These are phyloP conservation scores for Nothophoma quercina DNA, from an alignment of 2,329 filamentous ascomycete genomes.

Conservation along the genomic window DNA sequence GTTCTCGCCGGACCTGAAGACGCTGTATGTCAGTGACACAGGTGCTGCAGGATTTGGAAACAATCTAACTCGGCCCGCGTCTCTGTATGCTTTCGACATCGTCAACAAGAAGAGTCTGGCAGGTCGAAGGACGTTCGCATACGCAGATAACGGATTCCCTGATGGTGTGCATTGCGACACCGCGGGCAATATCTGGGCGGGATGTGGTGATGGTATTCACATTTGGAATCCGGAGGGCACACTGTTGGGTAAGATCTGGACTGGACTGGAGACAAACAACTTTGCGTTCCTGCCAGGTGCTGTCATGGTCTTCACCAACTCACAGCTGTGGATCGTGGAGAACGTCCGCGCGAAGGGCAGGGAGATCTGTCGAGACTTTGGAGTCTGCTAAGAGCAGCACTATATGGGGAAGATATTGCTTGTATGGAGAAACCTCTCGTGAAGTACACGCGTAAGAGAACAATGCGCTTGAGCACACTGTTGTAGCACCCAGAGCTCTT, in stretches of 20 bases:
- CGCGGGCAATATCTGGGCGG: conserved; percentile 64
- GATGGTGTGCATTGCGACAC: conserved; percentile 66
- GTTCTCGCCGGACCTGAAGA: conserved; percentile 53
- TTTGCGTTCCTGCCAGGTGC: conserved; percentile 48
- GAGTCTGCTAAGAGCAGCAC: conserved; percentile 7
- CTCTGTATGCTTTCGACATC: conserved; percentile 55
- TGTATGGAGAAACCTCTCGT: too few relatives aligned
- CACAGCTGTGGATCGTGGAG: conserved; percentile 48
- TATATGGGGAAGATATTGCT: too few relatives aligned
- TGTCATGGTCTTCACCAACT: conserved; percentile 47
- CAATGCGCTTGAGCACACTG: too few relatives aligned
- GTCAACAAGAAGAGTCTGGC: conserved; percentile 46
- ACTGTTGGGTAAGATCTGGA: conserved; percentile 65
- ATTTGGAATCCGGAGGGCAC: conserved; percentile 61
- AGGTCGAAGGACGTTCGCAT: conserved; percentile 62
- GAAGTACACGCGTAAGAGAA: too few relatives aligned
- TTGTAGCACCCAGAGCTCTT: too few relatives aligned
- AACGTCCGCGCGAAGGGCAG: conserved; percentile 43
- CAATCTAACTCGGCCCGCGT: conserved; percentile 51
- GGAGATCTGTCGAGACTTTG: conserved; percentile 48
- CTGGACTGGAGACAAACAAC: conserved; percentile 52
- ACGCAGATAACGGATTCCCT: conserved; percentile 61
- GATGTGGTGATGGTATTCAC: conserved; percentile 63
- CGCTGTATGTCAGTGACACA: conserved; percentile 57
- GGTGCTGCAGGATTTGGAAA: conserved; percentile 51